Percentiles rank a stretch among this genome's conserved stretches.
phyloP scores from a whole-genome alignment of 345 rosid genomes.

The Trapa incisa region DNA sequence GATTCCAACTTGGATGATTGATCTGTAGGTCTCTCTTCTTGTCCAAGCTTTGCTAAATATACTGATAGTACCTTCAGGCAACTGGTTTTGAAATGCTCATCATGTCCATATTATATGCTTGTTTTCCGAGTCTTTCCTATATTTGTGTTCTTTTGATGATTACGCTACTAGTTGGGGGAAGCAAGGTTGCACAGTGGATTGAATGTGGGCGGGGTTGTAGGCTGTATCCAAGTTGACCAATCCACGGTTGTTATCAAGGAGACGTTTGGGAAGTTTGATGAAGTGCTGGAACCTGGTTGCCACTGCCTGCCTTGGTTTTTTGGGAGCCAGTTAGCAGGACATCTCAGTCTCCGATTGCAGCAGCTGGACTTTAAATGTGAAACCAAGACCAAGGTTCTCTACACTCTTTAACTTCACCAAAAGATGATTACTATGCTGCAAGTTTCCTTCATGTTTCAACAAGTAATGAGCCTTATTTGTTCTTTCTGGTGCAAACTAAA shows the following conservation, averaged over 20 bases:
- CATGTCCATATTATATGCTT: neutral
- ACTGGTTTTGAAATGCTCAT: neutral
- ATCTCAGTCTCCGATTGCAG: constrained; percentile 29
- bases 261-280: constrained; percentile 29
- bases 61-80: neutral
- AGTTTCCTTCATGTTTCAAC: no score
- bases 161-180: neutral
- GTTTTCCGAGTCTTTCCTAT: neutral
- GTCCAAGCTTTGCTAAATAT: neutral
- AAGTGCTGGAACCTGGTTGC: constrained; percentile 29
- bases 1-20: neutral
- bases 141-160: neutral
- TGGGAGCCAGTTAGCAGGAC: constrained; percentile 26
- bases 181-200: constrained; percentile 3
- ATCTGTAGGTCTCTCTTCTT: neutral
- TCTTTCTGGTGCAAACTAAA: neutral
- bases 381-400: constrained; percentile 30
- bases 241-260: constrained; percentile 28
- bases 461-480: neutral
- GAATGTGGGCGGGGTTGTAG: constrained; percentile 24
- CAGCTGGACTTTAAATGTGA: constrained; percentile 34
- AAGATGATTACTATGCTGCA: neutral
- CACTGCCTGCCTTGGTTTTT: constrained; percentile 33
- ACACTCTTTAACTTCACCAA: neutral
- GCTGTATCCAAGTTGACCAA: constrained; percentile 28